Conservation (phyloP, 2,329 filamentous ascomycete species). For the Bipolaris oryzae region DNA sequence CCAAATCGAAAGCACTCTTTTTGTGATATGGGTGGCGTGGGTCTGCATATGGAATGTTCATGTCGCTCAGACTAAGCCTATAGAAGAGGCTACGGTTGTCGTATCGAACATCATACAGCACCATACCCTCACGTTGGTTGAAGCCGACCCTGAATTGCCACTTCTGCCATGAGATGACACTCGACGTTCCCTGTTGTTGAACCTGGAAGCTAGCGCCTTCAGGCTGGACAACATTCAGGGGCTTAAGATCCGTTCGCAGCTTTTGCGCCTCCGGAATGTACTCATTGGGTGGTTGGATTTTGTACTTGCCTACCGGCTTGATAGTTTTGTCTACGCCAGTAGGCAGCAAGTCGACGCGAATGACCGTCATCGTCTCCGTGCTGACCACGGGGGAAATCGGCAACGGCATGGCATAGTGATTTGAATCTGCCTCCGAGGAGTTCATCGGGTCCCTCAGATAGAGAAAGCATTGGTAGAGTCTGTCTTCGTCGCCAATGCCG, state of each 20-base stretch:
- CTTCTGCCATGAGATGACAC: conserved; percentile 69
- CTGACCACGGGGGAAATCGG: conserved; percentile 72
- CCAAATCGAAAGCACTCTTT: conserved; percentile 70
- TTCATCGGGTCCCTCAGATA: conserved; percentile 70
- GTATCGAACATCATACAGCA: conserved; percentile 70
- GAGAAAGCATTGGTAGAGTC: conserved; percentile 68
- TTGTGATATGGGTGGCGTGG: conserved; percentile 71
- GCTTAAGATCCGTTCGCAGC: conserved; percentile 66
- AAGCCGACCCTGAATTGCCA: conserved; percentile 74
- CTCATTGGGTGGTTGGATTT: conserved; percentile 66
- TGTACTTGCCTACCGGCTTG: conserved; percentile 62
- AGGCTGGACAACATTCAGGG: conserved; percentile 67
- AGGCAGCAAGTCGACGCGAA: conserved; percentile 72
- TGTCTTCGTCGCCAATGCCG: conserved; percentile 55
- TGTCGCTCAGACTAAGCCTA: conserved; percentile 69
- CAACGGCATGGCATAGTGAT: conserved; percentile 71
- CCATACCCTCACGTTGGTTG: conserved; percentile 72
- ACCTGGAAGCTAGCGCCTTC: conserved; percentile 68
- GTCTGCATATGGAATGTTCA: conserved; percentile 69
- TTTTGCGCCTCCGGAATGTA: conserved; percentile 69
- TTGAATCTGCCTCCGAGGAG: conserved; percentile 64
- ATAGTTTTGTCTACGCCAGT: conserved; percentile 68
- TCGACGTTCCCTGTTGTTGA: conserved; percentile 59
- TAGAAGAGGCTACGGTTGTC: conserved; percentile 70
- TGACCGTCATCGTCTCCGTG: conserved; percentile 65